Percentiles rank a stretch among this genome's conserved stretches.
Evolutionary conservation across 2,329 filamentous ascomycete species (phyloP).

Genomic region (Ustilaginoidea virens): DNA sequence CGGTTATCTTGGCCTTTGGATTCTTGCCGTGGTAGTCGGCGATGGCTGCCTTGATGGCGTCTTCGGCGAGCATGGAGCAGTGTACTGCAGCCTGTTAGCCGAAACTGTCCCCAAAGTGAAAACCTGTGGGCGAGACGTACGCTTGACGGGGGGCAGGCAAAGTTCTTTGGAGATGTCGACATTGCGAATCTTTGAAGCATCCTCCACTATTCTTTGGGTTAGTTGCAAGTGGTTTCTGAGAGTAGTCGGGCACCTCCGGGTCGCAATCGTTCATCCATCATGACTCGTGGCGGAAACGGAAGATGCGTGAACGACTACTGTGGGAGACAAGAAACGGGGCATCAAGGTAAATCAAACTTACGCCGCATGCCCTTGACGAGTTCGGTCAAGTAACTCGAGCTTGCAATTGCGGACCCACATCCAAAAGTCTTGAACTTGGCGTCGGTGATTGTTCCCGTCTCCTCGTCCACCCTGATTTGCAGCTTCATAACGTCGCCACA

Average conservation of each 20-base stretch:
- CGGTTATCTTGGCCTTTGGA: slow-evolving; percentile 38
- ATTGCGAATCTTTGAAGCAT: slow-evolving; percentile 85
- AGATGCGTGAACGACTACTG: background rate
- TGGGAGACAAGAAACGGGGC: background rate
- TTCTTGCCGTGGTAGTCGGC: slow-evolving; percentile 80
- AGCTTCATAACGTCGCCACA: slow-evolving; percentile 84
- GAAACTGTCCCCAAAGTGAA: slow-evolving; percentile 4
- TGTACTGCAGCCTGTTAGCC: slow-evolving; percentile 43
- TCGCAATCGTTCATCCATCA: too few species aligned
- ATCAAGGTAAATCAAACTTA: slow-evolving; percentile 2
- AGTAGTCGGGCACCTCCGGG: too few species aligned
- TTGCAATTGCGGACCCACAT: slow-evolving; percentile 88
- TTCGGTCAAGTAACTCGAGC: slow-evolving; percentile 76
- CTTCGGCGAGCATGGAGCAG: slow-evolving; percentile 84
- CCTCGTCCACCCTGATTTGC: slow-evolving; percentile 70
- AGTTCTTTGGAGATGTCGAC: slow-evolving; percentile 97
- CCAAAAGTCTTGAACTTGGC: slow-evolving; percentile 98
- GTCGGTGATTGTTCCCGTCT: slow-evolving; percentile 77
- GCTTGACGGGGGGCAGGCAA: slow-evolving; percentile 73
- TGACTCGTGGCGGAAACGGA: too few species aligned
- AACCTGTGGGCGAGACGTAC: slow-evolving; percentile 35
- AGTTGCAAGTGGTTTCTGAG: too few species aligned
- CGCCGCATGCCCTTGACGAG: slow-evolving; percentile 80
- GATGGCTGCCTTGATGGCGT: slow-evolving; percentile 83
- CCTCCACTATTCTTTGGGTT: slow-evolving; percentile 45